Evolutionary conservation across 768 basidiomycete species (phyloP).

Genomic region (Clavaria fumosa): DNA sequence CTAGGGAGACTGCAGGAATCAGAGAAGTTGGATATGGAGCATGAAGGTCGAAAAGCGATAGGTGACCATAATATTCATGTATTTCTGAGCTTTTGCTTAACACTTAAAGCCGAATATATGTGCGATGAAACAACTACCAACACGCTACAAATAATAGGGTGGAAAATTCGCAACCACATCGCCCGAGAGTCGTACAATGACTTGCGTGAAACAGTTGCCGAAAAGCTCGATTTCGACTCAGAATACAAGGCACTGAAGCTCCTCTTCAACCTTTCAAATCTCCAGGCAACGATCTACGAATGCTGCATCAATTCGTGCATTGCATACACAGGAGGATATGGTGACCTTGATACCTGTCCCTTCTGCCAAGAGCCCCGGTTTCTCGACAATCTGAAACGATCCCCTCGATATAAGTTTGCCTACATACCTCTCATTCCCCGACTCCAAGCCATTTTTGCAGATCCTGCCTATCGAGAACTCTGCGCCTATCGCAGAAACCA

Average conservation of each 20-base stretch:
- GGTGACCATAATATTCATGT: no score
- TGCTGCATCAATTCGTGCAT: conserved; percentile 23
- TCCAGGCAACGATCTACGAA: conserved; percentile 15
- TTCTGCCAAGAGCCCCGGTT: conserved; percentile 12
- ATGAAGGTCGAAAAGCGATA: no score
- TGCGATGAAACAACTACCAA: no score
- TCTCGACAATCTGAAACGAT: background rate
- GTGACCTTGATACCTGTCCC: conserved; percentile 9
- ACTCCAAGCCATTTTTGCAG: conserved; percentile 15
- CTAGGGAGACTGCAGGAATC: no score
- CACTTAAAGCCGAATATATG: no score
- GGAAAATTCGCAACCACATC: conserved; percentile 16
- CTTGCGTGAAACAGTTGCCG: conserved; percentile 14
- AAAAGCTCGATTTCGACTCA: conserved; percentile 15
- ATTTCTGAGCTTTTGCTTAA: no score
- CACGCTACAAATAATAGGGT: no score
- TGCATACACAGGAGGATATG: conserved; percentile 15
- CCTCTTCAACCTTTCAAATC: conserved; percentile 14
- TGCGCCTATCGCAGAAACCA: no score
- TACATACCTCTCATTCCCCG: conserved; percentile 20
- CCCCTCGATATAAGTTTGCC: conserved; percentile 11
- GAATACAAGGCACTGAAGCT: conserved; percentile 14
- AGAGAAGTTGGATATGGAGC: no score
- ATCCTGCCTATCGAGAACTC: no score
- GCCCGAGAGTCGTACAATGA: conserved; percentile 13